A percentile compares a stretch with the other conserved stretches of the same genome.
These are phyloP conservation scores for Phaeodactylum tricornutum DNA, from an alignment of 108 stramenopile genomes.

Conservation along the genomic window DNA sequence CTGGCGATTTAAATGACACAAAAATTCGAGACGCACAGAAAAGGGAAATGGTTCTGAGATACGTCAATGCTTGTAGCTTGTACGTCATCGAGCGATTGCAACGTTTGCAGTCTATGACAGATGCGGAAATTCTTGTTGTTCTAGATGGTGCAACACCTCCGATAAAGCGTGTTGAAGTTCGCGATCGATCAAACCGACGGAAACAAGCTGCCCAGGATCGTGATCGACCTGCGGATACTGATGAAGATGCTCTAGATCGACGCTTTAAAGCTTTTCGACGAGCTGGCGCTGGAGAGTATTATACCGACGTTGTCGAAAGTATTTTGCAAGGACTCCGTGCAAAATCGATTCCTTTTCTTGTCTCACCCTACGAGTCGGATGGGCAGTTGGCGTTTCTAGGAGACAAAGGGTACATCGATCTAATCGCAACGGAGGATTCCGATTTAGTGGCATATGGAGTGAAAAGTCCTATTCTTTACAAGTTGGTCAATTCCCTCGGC, in stretches of 20 bases:
- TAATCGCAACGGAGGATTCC: conserved; percentile 94
- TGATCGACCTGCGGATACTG: conserved; percentile 8
- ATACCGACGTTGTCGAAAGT: conserved; percentile 15
- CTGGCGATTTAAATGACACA: not conserved
- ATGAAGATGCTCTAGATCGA: conserved; percentile 9
- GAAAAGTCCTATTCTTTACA: conserved; percentile 65
- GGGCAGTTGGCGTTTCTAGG: conserved; percentile 90
- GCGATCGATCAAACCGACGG: conserved; percentile 7
- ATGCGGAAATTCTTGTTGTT: conserved; percentile 50
- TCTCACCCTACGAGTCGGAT: conserved; percentile 98
- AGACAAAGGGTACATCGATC: conserved; percentile 51
- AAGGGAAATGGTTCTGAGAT: no score
- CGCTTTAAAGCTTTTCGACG: conserved; percentile 43
- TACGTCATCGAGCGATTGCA: conserved; percentile 38
- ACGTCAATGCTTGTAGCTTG: conserved; percentile 26
- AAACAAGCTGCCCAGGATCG: conserved; percentile 9
- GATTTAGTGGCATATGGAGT: conserved; percentile 86
- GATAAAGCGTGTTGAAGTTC: conserved; percentile 28
- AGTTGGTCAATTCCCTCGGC: conserved; percentile 26
- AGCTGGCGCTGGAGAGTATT: conserved; percentile 48
- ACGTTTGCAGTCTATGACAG: conserved; percentile 22
- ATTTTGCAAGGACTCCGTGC: conserved; percentile 29
- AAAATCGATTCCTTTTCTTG: conserved; percentile 49
- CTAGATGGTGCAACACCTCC: conserved; percentile 75
- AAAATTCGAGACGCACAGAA: conserved; percentile 11